Base-by-base conservation (phyloP, 2,329 filamentous ascomycete genomes). In the Hymenotorrendiella dingleyae region DNA sequence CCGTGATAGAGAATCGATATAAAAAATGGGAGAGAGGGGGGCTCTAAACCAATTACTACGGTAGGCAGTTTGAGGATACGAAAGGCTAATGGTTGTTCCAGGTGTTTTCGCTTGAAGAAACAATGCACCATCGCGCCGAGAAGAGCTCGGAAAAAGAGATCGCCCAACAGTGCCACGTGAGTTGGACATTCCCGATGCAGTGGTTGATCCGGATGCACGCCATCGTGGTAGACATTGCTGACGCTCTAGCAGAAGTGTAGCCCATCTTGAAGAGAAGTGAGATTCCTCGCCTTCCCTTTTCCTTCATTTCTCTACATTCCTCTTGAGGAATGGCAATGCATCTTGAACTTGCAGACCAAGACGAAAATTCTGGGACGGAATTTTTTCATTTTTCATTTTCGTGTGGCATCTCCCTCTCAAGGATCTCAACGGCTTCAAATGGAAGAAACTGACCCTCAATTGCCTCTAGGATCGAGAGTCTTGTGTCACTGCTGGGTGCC, bases 381-480 rank as follows among this genome's bases (percentile, higher is more conserved):
- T n/a, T n/a, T n/a, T n/a, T n/a, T n/a, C n/a, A n/a, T n/a, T n/a
- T n/a, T n/a, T n/a, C n/a, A n/a, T n/a, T n/a, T n/a, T n/a, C n/a
- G n/a, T n/a, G n/a, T n/a, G n/a, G n/a, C n/a, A n/a, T n/a, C n/a
- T n/a, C n/a, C n/a, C n/a, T n/a, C n/a, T n/a, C n/a, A n/a, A n/a
- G n/a, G n/a, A n/a, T n/a, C n/a, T n/a, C n/a, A n/a, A n/a, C n/a
- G n/a, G n/a, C n/a, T n/a, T n/a, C n/a, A n/a, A n/a, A n/a, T n/a
- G n/a, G n/a, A n/a, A n/a, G n/a, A n/a, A n/a, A n/a, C n/a, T n/a
- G n/a, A n/a, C n/a, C n/a, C n/a, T n/a, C n/a, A n/a, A n/a, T n/a
- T n/a, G n/a, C n/a, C n/a, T n/a, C n/a, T 49, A 50, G n/a, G 19
- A 56, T 56, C 7, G 48, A 56, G 20, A 53, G 46, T 41, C 46